Base-by-base conservation (phyloP, 1,284 basidiomycete species). In the Cryptococcus hybrid region DNA sequence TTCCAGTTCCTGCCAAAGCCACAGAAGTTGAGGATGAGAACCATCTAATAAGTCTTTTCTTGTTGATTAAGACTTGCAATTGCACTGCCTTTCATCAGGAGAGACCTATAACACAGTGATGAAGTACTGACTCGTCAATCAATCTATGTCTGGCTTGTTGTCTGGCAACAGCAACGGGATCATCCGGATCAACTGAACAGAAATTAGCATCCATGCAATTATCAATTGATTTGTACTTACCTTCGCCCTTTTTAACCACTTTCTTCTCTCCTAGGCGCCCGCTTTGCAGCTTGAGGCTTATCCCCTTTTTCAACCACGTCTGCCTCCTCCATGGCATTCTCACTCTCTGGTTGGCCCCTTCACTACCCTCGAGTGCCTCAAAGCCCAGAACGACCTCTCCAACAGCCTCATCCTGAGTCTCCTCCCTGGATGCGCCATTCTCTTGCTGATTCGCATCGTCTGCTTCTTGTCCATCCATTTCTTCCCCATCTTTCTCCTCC, bases 171-270 rank as follows among this genome's bases (percentile, higher is more conserved):
- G 74, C 74, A 12, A 70, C 58, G 8, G 57, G 63, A 54, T 76
- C 74, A 48, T 76, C 72, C 1, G 73, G 72, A 59, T 76, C 74
- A n/a, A 76, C 74, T 71, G 42, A 9, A 15, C 13, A 11, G n/a
- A 48, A 24, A 40, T 11, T 39, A 35, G 30, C 30, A 1, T 15
- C 4, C 35, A 4, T 35, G 4, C 47, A 18, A 35, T 36, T 12
- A 8, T 15, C 36, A 39, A 45, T 3, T 36, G 30, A 30, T 3
- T 18, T 7, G 51, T 42, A 64, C 64, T 61, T 56, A 70, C 69
- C 62, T 59, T 76, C 69, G n/a, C 74, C 74, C 54, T 67, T 68
- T 67, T 67, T 39, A 74, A 56, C 66, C 68, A 72, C 54, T 72
- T 73, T 51, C 72, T 64, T 55, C 52, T 60, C 45, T 60, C 37